Conservation (phyloP, 225 moss, liverwort and hornwort species). For the Thuidium tamariscinum region DNA sequence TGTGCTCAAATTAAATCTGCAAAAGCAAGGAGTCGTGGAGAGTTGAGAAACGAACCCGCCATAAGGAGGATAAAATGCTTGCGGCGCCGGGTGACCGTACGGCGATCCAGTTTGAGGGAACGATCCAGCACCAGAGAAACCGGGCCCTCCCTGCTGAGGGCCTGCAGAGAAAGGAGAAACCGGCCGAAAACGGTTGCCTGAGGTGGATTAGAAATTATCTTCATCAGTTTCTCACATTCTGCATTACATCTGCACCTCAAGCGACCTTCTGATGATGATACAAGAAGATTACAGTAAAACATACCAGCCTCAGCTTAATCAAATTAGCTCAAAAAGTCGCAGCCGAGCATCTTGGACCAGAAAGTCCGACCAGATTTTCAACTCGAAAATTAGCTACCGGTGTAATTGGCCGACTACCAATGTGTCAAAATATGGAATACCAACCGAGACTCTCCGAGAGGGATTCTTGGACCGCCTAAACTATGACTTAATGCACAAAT, state of each 20-base stretch:
- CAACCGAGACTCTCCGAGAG: background rate
- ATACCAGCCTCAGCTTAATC: background rate
- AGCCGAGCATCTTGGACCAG: background rate
- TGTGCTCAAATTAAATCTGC: background rate
- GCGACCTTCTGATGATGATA: background rate
- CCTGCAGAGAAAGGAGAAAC: conserved; percentile 99
- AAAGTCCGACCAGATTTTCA: background rate
- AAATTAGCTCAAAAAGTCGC: background rate
- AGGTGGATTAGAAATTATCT: conserved; percentile 95
- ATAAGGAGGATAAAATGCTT: conserved; percentile 89
- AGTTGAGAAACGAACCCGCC: conserved; percentile 57
- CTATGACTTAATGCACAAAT: background rate
- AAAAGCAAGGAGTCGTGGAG: background rate
- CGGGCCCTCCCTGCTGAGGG: conserved; percentile 99
- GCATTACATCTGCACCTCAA: conserved; percentile 11
- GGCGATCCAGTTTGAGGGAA: conserved; percentile 88
- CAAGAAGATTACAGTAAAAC: background rate
- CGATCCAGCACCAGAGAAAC: conserved; percentile 89
- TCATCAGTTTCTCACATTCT: conserved; percentile 59
- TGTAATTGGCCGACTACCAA: background rate
- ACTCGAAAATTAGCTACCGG: background rate
- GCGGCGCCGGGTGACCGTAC: conserved; percentile 76
- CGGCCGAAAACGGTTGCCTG: conserved; percentile 96
- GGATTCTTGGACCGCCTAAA: background rate
- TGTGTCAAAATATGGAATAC: background rate